Base-by-base conservation (phyloP, 129 eudicot genomes). In the Centaurea solstitialis region DNA sequence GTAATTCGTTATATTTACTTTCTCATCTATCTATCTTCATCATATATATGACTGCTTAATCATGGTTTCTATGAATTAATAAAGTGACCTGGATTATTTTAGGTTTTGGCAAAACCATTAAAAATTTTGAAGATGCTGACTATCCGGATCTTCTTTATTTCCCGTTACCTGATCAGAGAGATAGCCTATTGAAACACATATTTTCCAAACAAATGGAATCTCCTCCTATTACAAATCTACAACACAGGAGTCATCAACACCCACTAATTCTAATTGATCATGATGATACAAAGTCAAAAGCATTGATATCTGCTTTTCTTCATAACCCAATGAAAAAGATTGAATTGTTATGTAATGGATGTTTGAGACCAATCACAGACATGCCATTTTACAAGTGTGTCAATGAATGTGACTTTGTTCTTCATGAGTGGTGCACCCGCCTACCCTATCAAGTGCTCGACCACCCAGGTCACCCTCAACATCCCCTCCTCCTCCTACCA, bases 401-500 rank as follows among this genome's bases (percentile, higher is more conserved):
- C n/a, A n/a, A n/a, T n/a, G n/a, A 45, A 11, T 73, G 7, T 45
- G 20, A 43, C 22, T 12, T 5, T 73, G 77, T 73, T 26, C 37
- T 22, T 30, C 50, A 33, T 45, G 50, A 45, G 17, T 45, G 57
- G 57, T 45, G 57, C 57, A 45, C 57, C 4, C 17, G 57, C 0
- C 57, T 45, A 22, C 77, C 67, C 17, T 0, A 7, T 33, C 7
- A 73, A 38, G 38, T 40, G 39, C 4, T 15, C 13, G 3, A 73
- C 22, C 15, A 45, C 64, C 64, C 77, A 22, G 50, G 33, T 45
- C 77, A 73, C 65, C 77, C 67, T 9, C 39, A 73, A 45, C 77
- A 73, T n/a, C 11, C 10, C 2, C 77, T 73, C 9, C 9, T 18
- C 5, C 66, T 73, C 33, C 7, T 0, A 0, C 6, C 9, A 18